phyloP scores from a whole-genome alignment of 495 filamentous ascomycete species.

The Daldinia vernicosa region DNA sequence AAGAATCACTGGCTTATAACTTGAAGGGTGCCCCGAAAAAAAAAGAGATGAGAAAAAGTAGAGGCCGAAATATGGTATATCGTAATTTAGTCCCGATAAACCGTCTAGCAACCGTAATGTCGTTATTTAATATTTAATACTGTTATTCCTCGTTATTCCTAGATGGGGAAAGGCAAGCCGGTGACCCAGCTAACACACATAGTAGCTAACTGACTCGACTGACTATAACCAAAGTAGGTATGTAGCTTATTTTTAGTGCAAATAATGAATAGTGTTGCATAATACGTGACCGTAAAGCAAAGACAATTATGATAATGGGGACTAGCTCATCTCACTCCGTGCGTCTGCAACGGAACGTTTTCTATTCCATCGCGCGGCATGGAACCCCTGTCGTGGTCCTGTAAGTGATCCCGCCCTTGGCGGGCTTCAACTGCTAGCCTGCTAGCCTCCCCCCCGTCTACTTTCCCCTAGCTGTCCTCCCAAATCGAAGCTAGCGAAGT shows the following conservation, averaged over 20 bases:
- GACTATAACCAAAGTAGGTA: neutral
- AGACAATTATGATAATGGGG: neutral
- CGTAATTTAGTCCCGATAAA: neutral
- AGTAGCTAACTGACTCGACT: neutral
- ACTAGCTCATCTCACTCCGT: conserved; percentile 39
- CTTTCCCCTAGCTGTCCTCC: conserved; percentile 28
- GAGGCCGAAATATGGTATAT: neutral
- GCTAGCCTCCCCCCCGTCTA: conserved; percentile 22
- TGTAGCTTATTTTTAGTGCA: conserved; percentile 21
- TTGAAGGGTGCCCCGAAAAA: neutral
- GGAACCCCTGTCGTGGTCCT: conserved; percentile 38
- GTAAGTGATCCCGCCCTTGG: conserved; percentile 45
- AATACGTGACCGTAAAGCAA: conserved; percentile 11
- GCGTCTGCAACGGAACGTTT: conserved; percentile 42
- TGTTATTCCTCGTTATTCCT: neutral
- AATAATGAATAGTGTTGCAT: conserved; percentile 39
- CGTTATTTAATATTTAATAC: neutral
- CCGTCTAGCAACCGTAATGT: neutral
- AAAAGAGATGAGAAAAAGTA: conserved; percentile 1
- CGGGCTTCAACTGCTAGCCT: conserved; percentile 31
- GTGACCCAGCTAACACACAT: neutral
- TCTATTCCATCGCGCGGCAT: conserved; percentile 44
- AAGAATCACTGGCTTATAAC: conserved; percentile 11
- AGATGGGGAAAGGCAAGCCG: conserved; percentile 1
- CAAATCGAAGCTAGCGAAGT: conserved; percentile 43